phyloP scores from a whole-genome alignment of 495 filamentous ascomycete species.

The Penicillium subrubescens region DNA sequence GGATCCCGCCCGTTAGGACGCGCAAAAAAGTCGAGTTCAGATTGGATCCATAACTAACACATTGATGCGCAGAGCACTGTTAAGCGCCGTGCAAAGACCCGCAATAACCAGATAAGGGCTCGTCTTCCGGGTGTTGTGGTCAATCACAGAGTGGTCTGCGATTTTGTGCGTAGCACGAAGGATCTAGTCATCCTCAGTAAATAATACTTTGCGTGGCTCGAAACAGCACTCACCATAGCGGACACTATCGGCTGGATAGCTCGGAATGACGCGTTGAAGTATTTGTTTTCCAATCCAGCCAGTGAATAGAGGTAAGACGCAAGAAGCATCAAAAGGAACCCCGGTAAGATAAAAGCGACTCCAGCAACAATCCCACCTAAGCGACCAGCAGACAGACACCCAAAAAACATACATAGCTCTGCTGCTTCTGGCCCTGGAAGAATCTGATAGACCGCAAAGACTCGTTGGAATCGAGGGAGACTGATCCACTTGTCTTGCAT shows the following conservation, averaged over 20 bases:
- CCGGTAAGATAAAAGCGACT: neutral
- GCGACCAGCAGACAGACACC: neutral
- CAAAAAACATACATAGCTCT: constrained; percentile 3
- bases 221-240: neutral
- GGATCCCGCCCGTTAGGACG: no score
- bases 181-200: neutral
- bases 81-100: neutral
- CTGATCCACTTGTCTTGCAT: neutral
- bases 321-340: neutral
- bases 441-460: neutral
- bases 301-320: constrained; percentile 1
- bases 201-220: neutral
- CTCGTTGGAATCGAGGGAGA: neutral
- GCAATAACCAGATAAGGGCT: neutral
- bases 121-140: neutral
- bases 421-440: constrained; percentile 1
- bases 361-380: constrained; percentile 1
- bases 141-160: neutral
- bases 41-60: neutral
- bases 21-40: neutral
- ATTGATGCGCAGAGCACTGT: constrained; percentile 3
- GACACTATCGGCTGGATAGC: neutral
- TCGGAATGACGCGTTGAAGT: neutral
- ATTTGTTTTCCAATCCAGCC: neutral
- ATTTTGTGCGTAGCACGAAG: constrained; percentile 2